Evolutionary conservation across 202 grass and related monocot genomes (phyloP).

Genomic region (Carex arenaria): DNA sequence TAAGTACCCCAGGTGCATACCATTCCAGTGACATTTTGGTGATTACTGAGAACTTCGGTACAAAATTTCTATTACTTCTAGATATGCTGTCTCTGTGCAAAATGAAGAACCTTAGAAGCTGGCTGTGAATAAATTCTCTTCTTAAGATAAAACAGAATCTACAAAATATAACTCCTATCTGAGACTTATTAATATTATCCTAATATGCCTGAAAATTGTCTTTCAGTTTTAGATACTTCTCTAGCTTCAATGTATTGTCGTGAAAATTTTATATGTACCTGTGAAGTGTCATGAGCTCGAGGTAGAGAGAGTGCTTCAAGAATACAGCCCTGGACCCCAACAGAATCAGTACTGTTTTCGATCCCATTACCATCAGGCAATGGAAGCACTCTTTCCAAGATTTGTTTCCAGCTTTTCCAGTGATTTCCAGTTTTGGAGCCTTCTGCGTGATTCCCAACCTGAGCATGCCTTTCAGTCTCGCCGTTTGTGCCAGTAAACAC

Average conservation of each 20-base stretch:
- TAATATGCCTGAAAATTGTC: not conserved
- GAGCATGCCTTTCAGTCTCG: constrained; percentile 1
- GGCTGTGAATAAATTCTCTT: not conserved
- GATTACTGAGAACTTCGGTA: not conserved
- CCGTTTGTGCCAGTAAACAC: not conserved
- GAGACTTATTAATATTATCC: not conserved
- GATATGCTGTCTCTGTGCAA: not conserved
- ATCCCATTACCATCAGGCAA: constrained; percentile 1
- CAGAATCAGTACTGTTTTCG: constrained; percentile 1
- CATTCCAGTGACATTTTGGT: not conserved
- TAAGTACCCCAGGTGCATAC: not conserved
- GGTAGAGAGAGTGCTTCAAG: not conserved
- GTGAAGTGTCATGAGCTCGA: not conserved
- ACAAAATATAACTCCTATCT: not conserved
- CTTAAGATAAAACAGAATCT: not conserved
- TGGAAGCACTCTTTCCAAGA: constrained; percentile 21
- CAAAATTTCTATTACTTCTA: not conserved
- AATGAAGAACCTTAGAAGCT: not conserved
- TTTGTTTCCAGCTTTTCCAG: constrained; percentile 21
- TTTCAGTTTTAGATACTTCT: not conserved
- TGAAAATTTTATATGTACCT: not conserved
- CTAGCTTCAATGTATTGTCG: not conserved
- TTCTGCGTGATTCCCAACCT: not conserved
- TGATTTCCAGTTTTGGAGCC: not conserved
- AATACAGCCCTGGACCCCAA: constrained; percentile 14